Conservation (phyloP, 495 filamentous ascomycete species). For the Aspergillus cristatus region DNA sequence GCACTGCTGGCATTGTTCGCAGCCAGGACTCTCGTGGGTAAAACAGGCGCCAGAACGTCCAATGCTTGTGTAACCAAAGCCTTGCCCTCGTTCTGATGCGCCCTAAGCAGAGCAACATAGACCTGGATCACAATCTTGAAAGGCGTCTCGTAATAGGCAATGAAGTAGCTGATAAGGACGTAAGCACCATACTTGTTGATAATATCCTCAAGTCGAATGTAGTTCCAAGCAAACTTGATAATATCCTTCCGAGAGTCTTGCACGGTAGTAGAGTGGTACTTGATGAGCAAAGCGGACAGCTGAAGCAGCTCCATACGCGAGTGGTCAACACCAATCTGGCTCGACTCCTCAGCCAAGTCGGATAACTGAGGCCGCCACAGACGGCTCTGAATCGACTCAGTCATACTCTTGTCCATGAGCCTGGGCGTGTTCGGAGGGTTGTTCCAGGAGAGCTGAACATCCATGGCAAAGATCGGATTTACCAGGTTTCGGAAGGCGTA, state of each 20-base stretch:
- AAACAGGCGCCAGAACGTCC: slow-evolving; percentile 85
- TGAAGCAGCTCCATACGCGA: slow-evolving; percentile 94
- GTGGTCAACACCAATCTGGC: slow-evolving; percentile 84
- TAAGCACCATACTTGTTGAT: slow-evolving; percentile 99
- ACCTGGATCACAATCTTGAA: slow-evolving; percentile 93
- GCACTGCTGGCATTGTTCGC: slow-evolving; percentile 14
- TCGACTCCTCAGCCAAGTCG: slow-evolving; percentile 76
- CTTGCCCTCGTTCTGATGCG: slow-evolving; percentile 90
- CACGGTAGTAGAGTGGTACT: slow-evolving; percentile 77
- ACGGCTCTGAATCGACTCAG: slow-evolving; percentile 84
- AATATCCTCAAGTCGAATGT: slow-evolving; percentile 92
- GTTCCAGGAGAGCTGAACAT: slow-evolving; percentile 60
- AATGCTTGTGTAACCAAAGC: slow-evolving; percentile 88
- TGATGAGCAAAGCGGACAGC: slow-evolving; percentile 86
- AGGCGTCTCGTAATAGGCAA: slow-evolving; percentile 92
- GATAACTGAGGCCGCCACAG: slow-evolving; percentile 85
- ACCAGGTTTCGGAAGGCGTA: slow-evolving; percentile 88
- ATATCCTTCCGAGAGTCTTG: slow-evolving; percentile 93
- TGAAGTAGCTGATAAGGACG: slow-evolving; percentile 94
- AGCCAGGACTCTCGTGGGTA: slow-evolving; percentile 55
- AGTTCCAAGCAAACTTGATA: slow-evolving; percentile 98
- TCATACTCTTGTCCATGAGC: slow-evolving; percentile 79
- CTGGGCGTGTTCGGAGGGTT: slow-evolving; percentile 51
- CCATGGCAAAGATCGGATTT: slow-evolving; percentile 96
- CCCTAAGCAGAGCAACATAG: slow-evolving; percentile 80